Evolutionary conservation across 2,329 filamentous ascomycete genomes (phyloP).

Genomic region (Penicillium sp.): DNA sequence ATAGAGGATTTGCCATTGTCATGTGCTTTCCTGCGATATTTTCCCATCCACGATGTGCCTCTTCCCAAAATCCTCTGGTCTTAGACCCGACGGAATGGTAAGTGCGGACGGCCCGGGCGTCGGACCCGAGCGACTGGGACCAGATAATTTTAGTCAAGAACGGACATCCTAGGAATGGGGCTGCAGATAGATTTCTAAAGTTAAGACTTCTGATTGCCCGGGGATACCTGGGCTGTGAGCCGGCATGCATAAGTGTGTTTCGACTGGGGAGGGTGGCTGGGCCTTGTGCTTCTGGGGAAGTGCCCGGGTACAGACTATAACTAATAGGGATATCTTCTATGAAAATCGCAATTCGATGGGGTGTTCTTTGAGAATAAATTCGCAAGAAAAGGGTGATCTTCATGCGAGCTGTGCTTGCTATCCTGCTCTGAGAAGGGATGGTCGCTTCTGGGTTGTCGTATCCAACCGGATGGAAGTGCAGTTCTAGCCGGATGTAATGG

Average conservation of each 20-base stretch:
- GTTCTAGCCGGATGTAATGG: background rate
- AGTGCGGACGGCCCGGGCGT: background rate
- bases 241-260: slow-evolving; percentile 1
- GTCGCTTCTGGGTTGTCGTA: background rate
- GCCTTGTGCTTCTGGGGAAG: background rate
- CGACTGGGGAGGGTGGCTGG: background rate
- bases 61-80: background rate
- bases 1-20: too few relatives aligned
- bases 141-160: background rate
- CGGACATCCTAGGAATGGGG: too few relatives aligned
- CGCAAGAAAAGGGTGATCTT: background rate
- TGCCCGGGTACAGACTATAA: background rate
- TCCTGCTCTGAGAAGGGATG: background rate
- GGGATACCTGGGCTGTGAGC: background rate
- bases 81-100: background rate
- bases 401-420: background rate
- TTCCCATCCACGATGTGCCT: too few relatives aligned
- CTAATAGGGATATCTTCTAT: background rate
- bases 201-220: background rate
- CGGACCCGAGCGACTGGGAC: background rate
- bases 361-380: background rate
- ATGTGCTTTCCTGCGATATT: too few relatives aligned
- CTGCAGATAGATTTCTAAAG: background rate
- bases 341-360: background rate
- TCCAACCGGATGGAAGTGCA: background rate